These are phyloP conservation scores for Mycena belliarum DNA, from an alignment of 768 basidiomycete genomes.

Conservation along the genomic window DNA sequence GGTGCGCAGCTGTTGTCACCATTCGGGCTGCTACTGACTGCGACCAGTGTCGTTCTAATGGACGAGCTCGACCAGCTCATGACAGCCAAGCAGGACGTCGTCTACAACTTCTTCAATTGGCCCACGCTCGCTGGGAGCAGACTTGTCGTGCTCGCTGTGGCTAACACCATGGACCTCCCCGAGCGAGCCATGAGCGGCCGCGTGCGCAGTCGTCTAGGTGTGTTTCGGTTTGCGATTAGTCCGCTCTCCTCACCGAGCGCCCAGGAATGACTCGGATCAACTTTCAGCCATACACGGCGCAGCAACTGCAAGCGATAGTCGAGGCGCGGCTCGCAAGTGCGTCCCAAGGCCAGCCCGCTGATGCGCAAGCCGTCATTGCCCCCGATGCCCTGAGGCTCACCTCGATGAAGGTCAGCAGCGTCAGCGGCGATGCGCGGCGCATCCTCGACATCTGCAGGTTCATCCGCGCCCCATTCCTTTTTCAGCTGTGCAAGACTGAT, in stretches of 20 bases:
- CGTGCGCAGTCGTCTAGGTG: constrained; percentile 89
- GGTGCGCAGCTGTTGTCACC: constrained; percentile 52
- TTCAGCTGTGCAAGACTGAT: neutral
- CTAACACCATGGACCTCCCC: constrained; percentile 97
- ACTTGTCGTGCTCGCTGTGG: constrained; percentile 93
- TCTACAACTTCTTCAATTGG: constrained; percentile 99
- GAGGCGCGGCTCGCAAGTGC: constrained; percentile 73
- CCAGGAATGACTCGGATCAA: constrained; percentile 89
- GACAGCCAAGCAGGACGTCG: constrained; percentile 95
- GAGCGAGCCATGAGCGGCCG: constrained; percentile 92
- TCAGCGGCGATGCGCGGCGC: constrained; percentile 92
- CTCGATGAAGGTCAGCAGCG: constrained; percentile 65
- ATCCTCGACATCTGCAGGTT: constrained; percentile 92
- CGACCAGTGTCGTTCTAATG: constrained; percentile 87
- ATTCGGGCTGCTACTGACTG: neutral
- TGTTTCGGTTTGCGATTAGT: constrained; percentile 24
- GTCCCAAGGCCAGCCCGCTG: constrained; percentile 48
- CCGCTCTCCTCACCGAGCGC: neutral
- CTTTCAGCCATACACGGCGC: constrained; percentile 84
- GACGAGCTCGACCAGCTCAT: constrained; percentile 98
- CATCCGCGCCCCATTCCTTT: constrained; percentile 21
- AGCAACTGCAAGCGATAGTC: constrained; percentile 83
- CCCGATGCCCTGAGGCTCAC: constrained; percentile 82
- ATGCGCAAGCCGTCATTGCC: constrained; percentile 50
- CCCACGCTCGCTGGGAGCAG: constrained; percentile 87